These are phyloP conservation scores for Nigrograna mackinnonii DNA, from an alignment of 2,329 filamentous ascomycete genomes.

Conservation along the genomic window DNA sequence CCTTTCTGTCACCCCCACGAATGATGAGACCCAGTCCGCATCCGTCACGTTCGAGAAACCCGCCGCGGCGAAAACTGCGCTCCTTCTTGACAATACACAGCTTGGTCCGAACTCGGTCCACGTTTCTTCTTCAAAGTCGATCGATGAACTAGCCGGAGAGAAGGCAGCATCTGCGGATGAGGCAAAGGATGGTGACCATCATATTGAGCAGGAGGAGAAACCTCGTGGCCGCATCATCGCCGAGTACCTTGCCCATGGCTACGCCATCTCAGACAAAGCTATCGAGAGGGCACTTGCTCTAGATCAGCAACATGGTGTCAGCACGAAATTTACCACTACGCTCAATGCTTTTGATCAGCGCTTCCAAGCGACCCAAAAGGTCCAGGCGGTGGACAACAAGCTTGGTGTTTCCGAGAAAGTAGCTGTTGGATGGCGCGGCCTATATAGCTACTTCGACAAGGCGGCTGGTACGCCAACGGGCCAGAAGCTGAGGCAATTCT, in stretches of 20 bases:
- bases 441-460: conserved; percentile 94
- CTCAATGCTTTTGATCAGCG: conserved; percentile 79
- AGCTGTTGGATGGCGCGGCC: conserved; percentile 65
- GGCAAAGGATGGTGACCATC: conserved; percentile 59
- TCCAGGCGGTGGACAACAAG: conserved; percentile 79
- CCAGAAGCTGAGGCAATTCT: conserved; percentile 85
- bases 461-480: conserved; percentile 85
- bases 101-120: conserved; percentile 77
- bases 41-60: conserved; percentile 97
- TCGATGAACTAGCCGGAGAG: conserved; percentile 65
- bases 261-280: conserved; percentile 76
- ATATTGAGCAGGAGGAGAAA: conserved; percentile 95
- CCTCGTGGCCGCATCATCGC: conserved; percentile 90
- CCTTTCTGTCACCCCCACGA: conserved; percentile 71
- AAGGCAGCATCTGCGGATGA: conserved; percentile 60
- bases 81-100: conserved; percentile 95
- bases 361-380: conserved; percentile 86
- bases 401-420: conserved; percentile 82
- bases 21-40: conserved; percentile 74
- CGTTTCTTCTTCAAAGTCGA: conserved; percentile 72
- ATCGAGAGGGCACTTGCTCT: conserved; percentile 84
- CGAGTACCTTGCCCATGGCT: conserved; percentile 96
- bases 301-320: conserved; percentile 88
- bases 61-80: conserved; percentile 93
- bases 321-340: conserved; percentile 74